Evolutionary conservation across 2,329 filamentous ascomycete species (phyloP).

Genomic region (Neofusicoccum kwambonambiense): DNA sequence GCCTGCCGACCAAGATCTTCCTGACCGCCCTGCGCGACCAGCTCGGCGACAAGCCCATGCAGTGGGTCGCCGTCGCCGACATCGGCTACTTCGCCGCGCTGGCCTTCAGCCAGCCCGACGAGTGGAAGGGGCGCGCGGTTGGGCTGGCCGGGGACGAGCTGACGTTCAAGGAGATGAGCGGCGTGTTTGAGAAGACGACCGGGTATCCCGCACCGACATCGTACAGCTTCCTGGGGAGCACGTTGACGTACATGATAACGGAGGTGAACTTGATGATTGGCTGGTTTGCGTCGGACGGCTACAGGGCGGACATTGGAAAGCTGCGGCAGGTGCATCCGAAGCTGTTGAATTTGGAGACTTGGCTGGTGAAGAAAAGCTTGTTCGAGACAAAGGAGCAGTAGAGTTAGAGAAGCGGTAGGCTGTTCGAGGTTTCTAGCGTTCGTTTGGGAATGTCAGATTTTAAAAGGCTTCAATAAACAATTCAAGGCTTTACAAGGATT

Average conservation of each 20-base stretch:
- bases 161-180: constrained; percentile 45
- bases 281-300: constrained; percentile 53
- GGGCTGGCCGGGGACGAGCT: constrained; percentile 55
- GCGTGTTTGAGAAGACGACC: constrained; percentile 47
- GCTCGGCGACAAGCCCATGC: constrained; percentile 43
- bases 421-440: too few relatives aligned
- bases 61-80: constrained; percentile 44
- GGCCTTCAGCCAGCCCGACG: constrained; percentile 47
- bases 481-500: too few relatives aligned
- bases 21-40: constrained; percentile 44
- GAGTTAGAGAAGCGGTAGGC: too few relatives aligned
- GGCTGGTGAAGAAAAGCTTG: constrained; percentile 49
- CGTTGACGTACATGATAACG: constrained; percentile 42
- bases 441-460: too few relatives aligned
- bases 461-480: too few relatives aligned
- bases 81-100: constrained; percentile 54
- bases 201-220: constrained; percentile 45
- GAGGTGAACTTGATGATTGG: constrained; percentile 49
- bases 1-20: constrained; percentile 51
- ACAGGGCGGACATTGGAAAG: constrained; percentile 45
- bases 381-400: constrained; percentile 23
- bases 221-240: constrained; percentile 41
- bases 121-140: constrained; percentile 43
- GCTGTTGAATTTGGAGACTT: constrained; percentile 49
- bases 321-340: constrained; percentile 45